Evolutionary conservation across 1,139 yeast genomes (phyloP), one percentile per base, ranked within the genome.

Genomic region (Trichomonascaceae sp.): DNA sequence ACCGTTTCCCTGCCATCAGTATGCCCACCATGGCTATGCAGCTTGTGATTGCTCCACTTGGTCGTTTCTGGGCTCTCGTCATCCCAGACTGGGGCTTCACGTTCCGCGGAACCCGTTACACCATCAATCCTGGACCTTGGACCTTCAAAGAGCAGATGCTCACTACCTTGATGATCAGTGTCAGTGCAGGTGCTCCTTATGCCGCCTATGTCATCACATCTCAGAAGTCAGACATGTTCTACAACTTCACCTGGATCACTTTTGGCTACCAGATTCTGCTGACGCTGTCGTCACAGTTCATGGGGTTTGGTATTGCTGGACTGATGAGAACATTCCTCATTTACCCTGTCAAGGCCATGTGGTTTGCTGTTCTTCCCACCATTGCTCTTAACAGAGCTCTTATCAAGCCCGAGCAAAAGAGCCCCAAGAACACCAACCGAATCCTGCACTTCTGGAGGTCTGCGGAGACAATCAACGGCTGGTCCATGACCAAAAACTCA

Each of bases 101-200:
- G 26, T 53, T 48, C 42, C 55, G 54, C 43, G 67, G 61, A 27
- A 49, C 42, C 37, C 56, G 58, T 37, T 37, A 52, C 46, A 51
- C 68, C 35, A 44, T 71, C 45, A 65, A 74, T 52, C 74, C 75
- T 2, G 76, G 76, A 4, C 73, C 74, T 3, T 77, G 81, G 79
- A 59, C 67, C 17, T 65, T 59, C 45, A 77, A 78, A 50, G 87
- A 77, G 48, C n/a, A n/a, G n/a, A n/a, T n/a, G n/a, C n/a, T n/a
- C n/a, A n/a, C n/a, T n/a, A n/a, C n/a, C n/a, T n/a, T 81, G 23
- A 56, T 66, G 45, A 62, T 62, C 43, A 56, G 65, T 27, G 60
- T 60, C 30, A 51, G 65, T 8, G 56, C 59, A 29, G 62, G 62
- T 20, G 50, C 61, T 31, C 60, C 68, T 27, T 66, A 66, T 37